Conservation (phyloP, 1,284 basidiomycete species). For the Papiliotrema fonsecae region DNA sequence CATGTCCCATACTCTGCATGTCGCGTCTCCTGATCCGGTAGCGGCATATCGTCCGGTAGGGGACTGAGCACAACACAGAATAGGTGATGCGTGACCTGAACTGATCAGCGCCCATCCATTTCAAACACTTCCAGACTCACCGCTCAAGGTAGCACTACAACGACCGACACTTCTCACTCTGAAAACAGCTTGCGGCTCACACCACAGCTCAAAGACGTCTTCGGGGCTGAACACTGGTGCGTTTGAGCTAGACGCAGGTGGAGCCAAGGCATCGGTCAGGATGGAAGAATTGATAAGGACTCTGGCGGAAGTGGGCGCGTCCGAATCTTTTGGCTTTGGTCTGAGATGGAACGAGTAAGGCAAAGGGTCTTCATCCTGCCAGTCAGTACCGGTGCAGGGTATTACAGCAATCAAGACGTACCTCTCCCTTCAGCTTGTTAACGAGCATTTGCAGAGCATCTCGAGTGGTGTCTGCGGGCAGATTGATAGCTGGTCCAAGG, state of each 20-base stretch:
- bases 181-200: slow-evolving; percentile 94
- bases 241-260: slow-evolving; percentile 43
- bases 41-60: slow-evolving; percentile 86
- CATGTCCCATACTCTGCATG: slow-evolving; percentile 90
- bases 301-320: slow-evolving; percentile 54
- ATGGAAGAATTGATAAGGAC: slow-evolving; percentile 78
- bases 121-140: slow-evolving; percentile 46
- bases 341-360: slow-evolving; percentile 83
- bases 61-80: slow-evolving; percentile 91
- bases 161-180: slow-evolving; percentile 86
- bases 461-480: slow-evolving; percentile 79
- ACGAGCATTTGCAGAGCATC: slow-evolving; percentile 78
- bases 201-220: slow-evolving; percentile 78
- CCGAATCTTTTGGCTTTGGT: slow-evolving; percentile 38
- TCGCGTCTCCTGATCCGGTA: slow-evolving; percentile 93
- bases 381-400: not conserved
- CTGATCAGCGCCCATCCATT: slow-evolving; percentile 2
- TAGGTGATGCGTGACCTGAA: slow-evolving; percentile 82
- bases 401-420: slow-evolving; percentile 38
- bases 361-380: slow-evolving; percentile 76
- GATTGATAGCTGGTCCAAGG: slow-evolving; percentile 77
- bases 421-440: slow-evolving; percentile 73
- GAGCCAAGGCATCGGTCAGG: slow-evolving; percentile 67
- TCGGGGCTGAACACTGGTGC: slow-evolving; percentile 63
- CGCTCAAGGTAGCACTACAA: slow-evolving; percentile 86